Base-by-base conservation (phyloP, 148 eudicot species). In the Chenopodium quinoa region DNA sequence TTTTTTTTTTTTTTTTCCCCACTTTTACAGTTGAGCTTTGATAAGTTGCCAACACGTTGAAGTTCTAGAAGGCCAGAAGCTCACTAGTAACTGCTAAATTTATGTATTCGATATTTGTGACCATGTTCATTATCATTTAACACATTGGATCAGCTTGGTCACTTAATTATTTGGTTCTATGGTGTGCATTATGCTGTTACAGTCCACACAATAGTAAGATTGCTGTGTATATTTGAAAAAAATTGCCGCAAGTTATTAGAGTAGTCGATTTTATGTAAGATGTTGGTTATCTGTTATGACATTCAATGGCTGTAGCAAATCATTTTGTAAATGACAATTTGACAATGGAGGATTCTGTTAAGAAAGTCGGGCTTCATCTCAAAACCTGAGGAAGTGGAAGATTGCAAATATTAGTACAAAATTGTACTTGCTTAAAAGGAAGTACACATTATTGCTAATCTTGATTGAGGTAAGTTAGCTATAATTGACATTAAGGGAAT, bases 11-110 rank as follows among this genome's bases (percentile, higher is more conserved):
- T 68, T 60, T 69, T 14, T 37, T 4, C 6, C 0, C 5, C 40
- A 34, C 64, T 58, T 64, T 32, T 75, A 79, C 86, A 84, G 85
- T 56, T 79, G 48, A 69, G 46, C 20, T 67, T 40, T 40, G 44
- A 40, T 40, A 40, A 40, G 44, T 40, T 40, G 44, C 44, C 44
- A 0, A 40, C 7, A 0, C 44, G 8, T 68, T 48, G 70, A 64
- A 77, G 54, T 25, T 71, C 65, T 32, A 14, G 40, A 44, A 56
- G 46, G 3, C n/a, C 72, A 32, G 34, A 65, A 75, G 44, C 44
- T 54, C 23, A 7, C 23, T 4, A 32, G 31, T 44, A 75, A 22
- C 13, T 17, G 78, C 37, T 54, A 65, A 19, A 77, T 67, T 48
- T 65, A 34, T 62, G 27, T 44, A 20, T 63, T 52, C 3, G 32